A percentile compares a stretch with the other conserved stretches of the same genome.
Conservation (phyloP, 202 grass and related monocot species). For the Miscanthus sacchariflorus region DNA sequence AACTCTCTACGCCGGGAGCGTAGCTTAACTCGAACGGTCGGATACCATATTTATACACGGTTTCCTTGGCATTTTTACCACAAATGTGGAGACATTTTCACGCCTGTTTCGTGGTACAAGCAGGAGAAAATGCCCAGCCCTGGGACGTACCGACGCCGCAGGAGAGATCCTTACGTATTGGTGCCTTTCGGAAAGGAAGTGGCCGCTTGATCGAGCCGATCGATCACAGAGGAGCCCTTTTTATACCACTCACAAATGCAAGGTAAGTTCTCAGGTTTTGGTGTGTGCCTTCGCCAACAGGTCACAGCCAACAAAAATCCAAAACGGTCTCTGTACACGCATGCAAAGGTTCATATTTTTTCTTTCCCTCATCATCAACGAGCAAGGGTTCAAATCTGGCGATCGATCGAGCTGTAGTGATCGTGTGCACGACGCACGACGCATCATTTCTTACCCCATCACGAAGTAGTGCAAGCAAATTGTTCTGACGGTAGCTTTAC, state of each 20-base stretch:
- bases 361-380: no score
- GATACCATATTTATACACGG: neutral
- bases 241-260: neutral
- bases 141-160: neutral
- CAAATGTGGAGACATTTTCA: slow-evolving; percentile 33
- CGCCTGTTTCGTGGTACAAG: slow-evolving; percentile 20
- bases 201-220: no score
- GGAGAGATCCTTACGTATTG: neutral
- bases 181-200: neutral
- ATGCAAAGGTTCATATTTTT: no score
- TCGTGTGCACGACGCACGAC: no score
- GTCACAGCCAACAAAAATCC: no score
- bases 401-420: no score
- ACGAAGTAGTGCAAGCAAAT: no score
- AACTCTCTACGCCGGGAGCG: neutral
- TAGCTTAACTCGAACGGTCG: neutral
- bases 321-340: no score
- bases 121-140: neutral
- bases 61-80: neutral
- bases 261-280: neutral
- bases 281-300: no score
- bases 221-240: neutral
- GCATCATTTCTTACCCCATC: no score
- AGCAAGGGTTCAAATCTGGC: no score
- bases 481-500: no score